These are phyloP conservation scores for Cercospora canescens DNA, from an alignment of 2,329 filamentous ascomycete genomes.

Conservation along the genomic window DNA sequence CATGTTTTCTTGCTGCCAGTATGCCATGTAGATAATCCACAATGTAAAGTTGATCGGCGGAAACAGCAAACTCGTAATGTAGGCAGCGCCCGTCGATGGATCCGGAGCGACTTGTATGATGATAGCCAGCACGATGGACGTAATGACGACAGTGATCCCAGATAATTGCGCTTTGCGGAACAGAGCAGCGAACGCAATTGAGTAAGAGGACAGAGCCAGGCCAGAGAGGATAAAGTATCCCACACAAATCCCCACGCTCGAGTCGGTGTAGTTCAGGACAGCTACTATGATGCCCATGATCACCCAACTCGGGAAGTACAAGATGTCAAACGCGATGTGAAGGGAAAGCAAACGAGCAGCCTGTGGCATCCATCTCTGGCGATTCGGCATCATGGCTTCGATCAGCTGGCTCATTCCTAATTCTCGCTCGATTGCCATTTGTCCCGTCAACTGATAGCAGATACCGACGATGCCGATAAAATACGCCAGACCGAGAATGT, in stretches of 20 bases:
- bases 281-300: constrained; percentile 72
- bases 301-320: constrained; percentile 83
- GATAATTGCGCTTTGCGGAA: constrained; percentile 88
- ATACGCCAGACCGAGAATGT: constrained; percentile 76
- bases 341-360: constrained; percentile 75
- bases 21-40: constrained; percentile 75
- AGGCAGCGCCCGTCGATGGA: constrained; percentile 64
- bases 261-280: constrained; percentile 51
- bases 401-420: constrained; percentile 83
- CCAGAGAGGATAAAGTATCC: constrained; percentile 74
- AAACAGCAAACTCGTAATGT: constrained; percentile 73
- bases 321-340: constrained; percentile 74
- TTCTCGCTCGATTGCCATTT: constrained; percentile 83
- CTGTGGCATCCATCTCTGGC: constrained; percentile 72
- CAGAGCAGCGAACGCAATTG: constrained; percentile 77
- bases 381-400: constrained; percentile 86
- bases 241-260: constrained; percentile 46
- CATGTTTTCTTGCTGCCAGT: constrained; percentile 66
- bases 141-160: constrained; percentile 75
- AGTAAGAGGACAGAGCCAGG: constrained; percentile 74
- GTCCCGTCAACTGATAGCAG: constrained; percentile 82
- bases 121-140: constrained; percentile 74
- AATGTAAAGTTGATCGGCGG: constrained; percentile 86
- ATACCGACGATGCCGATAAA: constrained; percentile 78
- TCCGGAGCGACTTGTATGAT: constrained; percentile 73